Conservation (phyloP, 2,329 filamentous ascomycete genomes). For the Nemania bipapillata region DNA sequence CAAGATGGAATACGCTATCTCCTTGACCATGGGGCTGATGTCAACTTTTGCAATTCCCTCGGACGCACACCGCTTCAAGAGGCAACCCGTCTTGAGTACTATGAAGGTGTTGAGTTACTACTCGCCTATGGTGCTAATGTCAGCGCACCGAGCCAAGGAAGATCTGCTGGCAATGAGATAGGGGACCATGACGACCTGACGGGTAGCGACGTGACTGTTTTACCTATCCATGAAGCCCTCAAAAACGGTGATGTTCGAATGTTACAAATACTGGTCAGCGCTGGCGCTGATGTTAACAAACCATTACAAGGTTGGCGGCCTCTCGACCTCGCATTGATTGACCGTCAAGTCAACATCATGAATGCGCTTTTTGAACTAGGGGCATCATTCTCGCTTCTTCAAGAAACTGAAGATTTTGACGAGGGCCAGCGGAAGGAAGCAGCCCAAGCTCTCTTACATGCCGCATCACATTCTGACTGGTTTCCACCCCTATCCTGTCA, state of each 20-base stretch:
- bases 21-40: background rate
- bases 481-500: conserved; percentile 1
- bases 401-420: background rate
- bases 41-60: conserved; percentile 3
- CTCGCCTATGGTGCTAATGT: background rate
- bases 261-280: background rate
- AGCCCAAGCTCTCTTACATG: background rate
- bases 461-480: conserved; percentile 7
- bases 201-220: background rate
- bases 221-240: conserved; percentile 4
- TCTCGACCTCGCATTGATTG: conserved; percentile 13
- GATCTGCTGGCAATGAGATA: background rate
- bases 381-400: conserved; percentile 3
- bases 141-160: background rate
- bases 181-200: background rate
- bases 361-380: conserved; percentile 15
- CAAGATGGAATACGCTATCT: background rate
- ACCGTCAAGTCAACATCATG: conserved; percentile 16
- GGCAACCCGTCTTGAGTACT: conserved; percentile 7
- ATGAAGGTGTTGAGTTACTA: conserved; percentile 9
- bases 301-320: conserved; percentile 15
- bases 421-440: background rate
- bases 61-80: conserved; percentile 13
- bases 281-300: background rate
- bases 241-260: background rate